phyloP scores from a whole-genome alignment of 768 basidiomycete genomes.

The Gelatoporia subvermispora region DNA sequence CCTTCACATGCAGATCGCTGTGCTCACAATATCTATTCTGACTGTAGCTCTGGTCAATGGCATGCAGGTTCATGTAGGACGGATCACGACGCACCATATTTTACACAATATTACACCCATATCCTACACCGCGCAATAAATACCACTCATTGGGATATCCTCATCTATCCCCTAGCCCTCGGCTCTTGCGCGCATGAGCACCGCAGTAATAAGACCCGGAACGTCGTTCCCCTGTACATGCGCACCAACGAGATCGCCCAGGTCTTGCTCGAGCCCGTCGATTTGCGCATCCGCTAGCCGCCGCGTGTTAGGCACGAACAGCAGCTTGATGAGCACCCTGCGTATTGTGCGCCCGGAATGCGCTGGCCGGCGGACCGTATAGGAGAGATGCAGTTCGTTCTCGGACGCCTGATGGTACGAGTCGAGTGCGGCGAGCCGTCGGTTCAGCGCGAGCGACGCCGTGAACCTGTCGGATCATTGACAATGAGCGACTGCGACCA shows the following conservation, averaged over 20 bases:
- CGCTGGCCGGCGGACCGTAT: conserved; percentile 37
- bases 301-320: conserved; percentile 69
- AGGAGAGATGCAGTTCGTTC: conserved; percentile 73
- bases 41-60: too few relatives aligned
- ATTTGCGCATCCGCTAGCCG: conserved; percentile 58
- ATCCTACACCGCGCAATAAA: too few relatives aligned
- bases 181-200: conserved; percentile 45
- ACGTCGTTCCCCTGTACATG: conserved; percentile 64
- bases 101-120: too few relatives aligned
- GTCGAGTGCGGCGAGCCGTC: conserved; percentile 53
- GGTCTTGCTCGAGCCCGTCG: conserved; percentile 46
- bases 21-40: too few relatives aligned
- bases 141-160: too few relatives aligned
- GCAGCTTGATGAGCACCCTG: conserved; percentile 47
- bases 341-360: conserved; percentile 20
- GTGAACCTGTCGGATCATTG: conserved; percentile 50
- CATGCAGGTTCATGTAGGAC: too few relatives aligned
- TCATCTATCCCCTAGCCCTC: conserved; percentile 1
- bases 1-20: too few relatives aligned
- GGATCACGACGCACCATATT: too few relatives aligned
- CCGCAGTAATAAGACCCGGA: conserved; percentile 56
- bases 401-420: conserved; percentile 59
- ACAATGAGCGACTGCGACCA: neutral
- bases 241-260: conserved; percentile 55
- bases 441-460: conserved; percentile 61